phyloP scores from a whole-genome alignment of 2,329 filamentous ascomycete species.

The Bipolaris sorokiniana region DNA sequence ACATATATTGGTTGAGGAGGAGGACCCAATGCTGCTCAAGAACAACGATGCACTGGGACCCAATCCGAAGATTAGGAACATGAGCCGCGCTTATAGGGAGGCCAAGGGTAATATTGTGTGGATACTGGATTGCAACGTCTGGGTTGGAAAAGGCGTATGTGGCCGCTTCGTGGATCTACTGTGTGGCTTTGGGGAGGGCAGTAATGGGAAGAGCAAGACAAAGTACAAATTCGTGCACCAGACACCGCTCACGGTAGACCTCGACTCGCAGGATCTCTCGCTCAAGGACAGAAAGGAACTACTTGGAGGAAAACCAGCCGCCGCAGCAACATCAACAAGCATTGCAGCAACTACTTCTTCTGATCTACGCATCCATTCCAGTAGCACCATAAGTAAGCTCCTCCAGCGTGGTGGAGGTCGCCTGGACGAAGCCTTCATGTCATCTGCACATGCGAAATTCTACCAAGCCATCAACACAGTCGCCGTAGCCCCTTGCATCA shows the following conservation, averaged over 20 bases:
- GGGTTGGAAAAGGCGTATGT: slow-evolving; percentile 79
- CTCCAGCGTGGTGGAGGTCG: slow-evolving; percentile 71
- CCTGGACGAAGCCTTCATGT: slow-evolving; percentile 93
- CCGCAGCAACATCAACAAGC: slow-evolving; percentile 24
- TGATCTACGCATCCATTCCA: slow-evolving; percentile 32
- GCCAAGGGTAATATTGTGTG: slow-evolving; percentile 85
- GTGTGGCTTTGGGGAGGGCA: slow-evolving; percentile 65
- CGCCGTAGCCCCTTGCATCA: slow-evolving; percentile 85
- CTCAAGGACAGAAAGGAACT: slow-evolving; percentile 41
- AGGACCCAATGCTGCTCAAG: slow-evolving; percentile 73
- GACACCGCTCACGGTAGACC: slow-evolving; percentile 86
- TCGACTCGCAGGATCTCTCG: slow-evolving; percentile 39
- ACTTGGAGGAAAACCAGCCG: slow-evolving; percentile 34
- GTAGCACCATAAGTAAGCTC: slow-evolving; percentile 30
- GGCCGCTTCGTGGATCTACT: slow-evolving; percentile 90
- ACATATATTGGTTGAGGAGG: slow-evolving; percentile 77
- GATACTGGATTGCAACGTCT: slow-evolving; percentile 96
- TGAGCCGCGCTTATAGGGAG: slow-evolving; percentile 90
- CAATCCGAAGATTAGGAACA: slow-evolving; percentile 98
- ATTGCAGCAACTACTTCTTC: slow-evolving; percentile 39
- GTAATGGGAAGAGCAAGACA: slow-evolving; percentile 40
- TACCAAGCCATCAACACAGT: slow-evolving; percentile 97
- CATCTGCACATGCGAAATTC: slow-evolving; percentile 93
- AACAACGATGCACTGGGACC: slow-evolving; percentile 71
- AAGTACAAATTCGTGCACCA: slow-evolving; percentile 92